Base-by-base conservation (phyloP, 495 filamentous ascomycete genomes). In the Neurospora sp. region DNA sequence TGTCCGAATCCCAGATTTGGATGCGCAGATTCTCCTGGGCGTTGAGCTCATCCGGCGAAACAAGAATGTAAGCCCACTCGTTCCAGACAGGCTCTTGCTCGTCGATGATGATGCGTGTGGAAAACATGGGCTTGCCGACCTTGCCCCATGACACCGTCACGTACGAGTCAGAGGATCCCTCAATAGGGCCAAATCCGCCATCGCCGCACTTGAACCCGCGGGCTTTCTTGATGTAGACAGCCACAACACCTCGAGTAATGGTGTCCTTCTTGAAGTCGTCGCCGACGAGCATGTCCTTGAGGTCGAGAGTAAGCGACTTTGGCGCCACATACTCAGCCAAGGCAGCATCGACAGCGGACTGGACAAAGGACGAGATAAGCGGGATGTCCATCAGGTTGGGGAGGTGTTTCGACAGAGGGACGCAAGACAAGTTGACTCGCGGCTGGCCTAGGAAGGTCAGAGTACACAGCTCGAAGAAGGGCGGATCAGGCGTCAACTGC, bases 191-290 rank as follows among this genome's bases (percentile, higher is more conserved):
- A 35, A 90, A 75, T 17, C 86, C 83, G 16, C 83, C 82, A 76
- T 93, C 91, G 4, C 89, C 90, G 72, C 87, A 84, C 75, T 91
- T 91, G 79, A 93, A 92, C 17, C 85, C 88, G 40, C 81, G 84
- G 0, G 90, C 91, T 17, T 83, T 81, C 75, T 88, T 88, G 73
- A 93, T 90, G 65, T 83, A 83, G 20, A 93, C 84, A 68, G 89
- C 81, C 1, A 93, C 70, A 1, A 91, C 87, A n/a, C 91, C 91
- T 22, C 89, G 83, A 14, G 88, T 83, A 41, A 80, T 76, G 3
- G 90, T 90, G 73, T 93, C 90, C 78, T 91, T 91, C 79, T 93
- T 93, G 79, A 90, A 91, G 74, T 93, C 91, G 69, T 92, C 90
- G 31, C 91, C 91, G 1, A 91, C 83, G 1, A 93, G 81, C 88